A percentile compares a stretch with the other conserved stretches of the same genome.
phyloP scores from a whole-genome alignment of 2,329 filamentous ascomycete genomes.

The Aspergillus tubingensis region DNA sequence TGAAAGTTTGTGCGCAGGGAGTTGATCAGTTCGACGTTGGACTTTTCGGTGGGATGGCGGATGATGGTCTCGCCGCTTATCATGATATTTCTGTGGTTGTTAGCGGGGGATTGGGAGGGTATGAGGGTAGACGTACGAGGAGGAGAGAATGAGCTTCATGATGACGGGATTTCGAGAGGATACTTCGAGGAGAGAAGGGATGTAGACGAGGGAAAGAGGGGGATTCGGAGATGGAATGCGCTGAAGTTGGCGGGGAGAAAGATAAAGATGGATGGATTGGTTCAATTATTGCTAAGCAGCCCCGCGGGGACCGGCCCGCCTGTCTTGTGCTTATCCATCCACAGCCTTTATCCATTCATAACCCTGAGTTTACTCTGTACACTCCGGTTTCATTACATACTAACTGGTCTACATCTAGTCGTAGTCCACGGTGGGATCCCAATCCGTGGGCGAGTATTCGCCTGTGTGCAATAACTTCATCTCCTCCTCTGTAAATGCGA shows the following conservation, averaged over 20 bases:
- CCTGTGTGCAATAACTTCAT: conserved; percentile 59
- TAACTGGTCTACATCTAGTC: conserved; percentile 24
- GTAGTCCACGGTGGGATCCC: conserved; percentile 54
- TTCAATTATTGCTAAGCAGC: conserved; percentile 31
- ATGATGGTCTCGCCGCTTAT: conserved; percentile 80
- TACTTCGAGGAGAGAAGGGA: neutral
- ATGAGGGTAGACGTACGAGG: conserved; percentile 63
- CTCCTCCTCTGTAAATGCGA: conserved; percentile 59
- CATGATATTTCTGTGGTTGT: conserved; percentile 71
- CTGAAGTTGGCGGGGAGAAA: conserved; percentile 5
- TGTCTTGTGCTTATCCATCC: neutral
- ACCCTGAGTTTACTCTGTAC: neutral
- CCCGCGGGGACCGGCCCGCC: conserved; percentile 22
- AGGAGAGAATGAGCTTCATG: conserved; percentile 83
- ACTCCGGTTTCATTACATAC: neutral
- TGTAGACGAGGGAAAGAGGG: neutral
- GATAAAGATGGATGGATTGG: neutral
- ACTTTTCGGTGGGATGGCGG: conserved; percentile 76
- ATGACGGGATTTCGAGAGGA: conserved; percentile 34
- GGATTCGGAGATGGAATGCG: neutral
- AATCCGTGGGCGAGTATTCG: conserved; percentile 59
- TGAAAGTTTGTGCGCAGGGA: conserved; percentile 82
- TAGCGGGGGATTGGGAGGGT: conserved; percentile 3
- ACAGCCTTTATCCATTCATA: neutral
- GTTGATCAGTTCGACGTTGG: conserved; percentile 89